Base-by-base conservation (phyloP, 2,329 filamentous ascomycete species). In the Ambrosiella beaveri region DNA sequence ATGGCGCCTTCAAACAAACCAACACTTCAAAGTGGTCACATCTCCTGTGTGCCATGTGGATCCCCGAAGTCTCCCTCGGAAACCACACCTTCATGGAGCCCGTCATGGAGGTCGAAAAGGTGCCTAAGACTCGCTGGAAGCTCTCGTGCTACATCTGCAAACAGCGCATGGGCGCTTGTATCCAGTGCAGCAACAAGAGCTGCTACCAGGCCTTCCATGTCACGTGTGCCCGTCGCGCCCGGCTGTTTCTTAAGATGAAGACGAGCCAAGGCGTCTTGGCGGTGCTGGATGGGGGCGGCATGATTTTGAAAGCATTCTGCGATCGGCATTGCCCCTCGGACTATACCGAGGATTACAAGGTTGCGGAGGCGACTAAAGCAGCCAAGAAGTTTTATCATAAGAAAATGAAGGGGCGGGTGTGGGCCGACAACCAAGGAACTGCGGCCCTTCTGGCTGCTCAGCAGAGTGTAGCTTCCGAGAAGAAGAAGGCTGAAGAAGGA, bases 51-150 rank as follows among this genome's bases (percentile, higher is more conserved):
- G 88, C 93, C 38, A 93, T 97, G 74, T 98, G 93, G 93, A 96
- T 98, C 65, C 93, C 93, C 0, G 93, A 98, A 71, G 88, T 97
- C 6, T 91, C 88, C 3, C 80, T 98, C 54, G 93, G 90, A 12
- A 98, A 98, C 66, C 86, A 88, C 62, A 95, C 90, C 7, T 93
- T 97, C 68, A 96, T 97, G 88, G 93, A 98, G 66, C 93, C 93
- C 0, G 89, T 98, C 55, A 94, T 93, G 75, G 93, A 97, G 64
- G 88, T 98, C 40, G 93, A 98, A 68, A 96, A 96, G 70, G 91
- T 98, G 2, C 93, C 93, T 0, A 93, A 89, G 68, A 90, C 84
- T 61, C 80, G 93, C 62, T 98, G 93, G 93, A 94, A 87, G 68
- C 74, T 96, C 66, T 84, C 80, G 45, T 98, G 93, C 72, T 98